Base-by-base conservation (phyloP, 2,329 filamentous ascomycete genomes). In the Arachnomyces sp. region DNA sequence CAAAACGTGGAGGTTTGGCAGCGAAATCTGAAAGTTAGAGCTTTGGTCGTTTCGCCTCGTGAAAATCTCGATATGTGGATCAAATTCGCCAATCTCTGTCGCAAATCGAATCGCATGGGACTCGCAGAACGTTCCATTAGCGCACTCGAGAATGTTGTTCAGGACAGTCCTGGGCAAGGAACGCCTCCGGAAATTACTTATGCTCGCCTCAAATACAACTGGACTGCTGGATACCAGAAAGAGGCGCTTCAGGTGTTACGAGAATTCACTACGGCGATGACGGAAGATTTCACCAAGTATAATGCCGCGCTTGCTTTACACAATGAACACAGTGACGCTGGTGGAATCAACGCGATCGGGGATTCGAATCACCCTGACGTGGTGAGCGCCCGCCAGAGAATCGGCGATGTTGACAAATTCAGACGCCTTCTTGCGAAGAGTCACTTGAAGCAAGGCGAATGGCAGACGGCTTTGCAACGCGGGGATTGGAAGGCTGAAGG, bases 1-100 rank as follows among this genome's bases (percentile, higher is more conserved):
- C 84, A 92, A 42, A 95, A 96, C 53, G 89, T 95, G 14, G 92
- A 99, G 56, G 87, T 96, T 3, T 99, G 92, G 92, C 89, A 95
- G 60, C 80, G 92, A 44, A 96, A 96, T 87, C 79, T 99, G 40
- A 92, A 95, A 58, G 81, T 98, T 25, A 81, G 92, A 44, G 86
- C 88, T 14, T 73, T 99, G 38, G 92, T 99, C 44, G 90, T 96
- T 45, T 82, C 82, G 1, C 90, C 93, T 0, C 79, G 79, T 28
- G 89, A 99, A 60, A 95, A 95, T 55, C 87, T 94, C 72, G 86
- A 94, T 55, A 98, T 98, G 88, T 95, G 89, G 81, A 96, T 98
- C 71, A 99, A 98, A 61, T 98, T 95, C 60, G 86, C 92, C 54
- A 98, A 96, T 54, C 78, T 98, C 4, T 99, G 93, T 64, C 85